Evolutionary conservation across 228 moss, liverwort and hornwort species (phyloP).

Genomic region (Sphagnum fallax): DNA sequence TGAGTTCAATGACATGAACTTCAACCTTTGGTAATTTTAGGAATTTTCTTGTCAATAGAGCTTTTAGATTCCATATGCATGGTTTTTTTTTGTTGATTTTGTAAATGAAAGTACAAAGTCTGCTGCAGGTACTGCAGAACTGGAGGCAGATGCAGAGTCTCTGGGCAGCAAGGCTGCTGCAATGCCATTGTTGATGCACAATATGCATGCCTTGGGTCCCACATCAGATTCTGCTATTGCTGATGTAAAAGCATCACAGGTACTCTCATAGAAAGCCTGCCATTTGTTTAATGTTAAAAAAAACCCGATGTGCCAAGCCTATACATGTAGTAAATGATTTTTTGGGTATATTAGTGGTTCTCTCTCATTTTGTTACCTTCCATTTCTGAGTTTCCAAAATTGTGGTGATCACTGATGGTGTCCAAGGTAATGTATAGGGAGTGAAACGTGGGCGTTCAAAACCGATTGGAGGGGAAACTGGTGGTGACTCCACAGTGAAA

Average conservation of each 20-base stretch:
- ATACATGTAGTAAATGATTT: no score
- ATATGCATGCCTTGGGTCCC: slow-evolving; percentile 32
- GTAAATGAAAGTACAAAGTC: no score
- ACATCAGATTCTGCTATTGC: slow-evolving; percentile 39
- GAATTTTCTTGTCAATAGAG: no score
- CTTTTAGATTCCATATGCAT: no score
- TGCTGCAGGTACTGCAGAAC: slow-evolving; percentile 47
- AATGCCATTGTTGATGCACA: slow-evolving; percentile 31
- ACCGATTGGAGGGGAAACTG: slow-evolving; percentile 31
- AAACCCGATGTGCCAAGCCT: no score
- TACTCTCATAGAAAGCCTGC: background rate
- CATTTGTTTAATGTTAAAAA: background rate
- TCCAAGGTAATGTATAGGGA: slow-evolving; percentile 37
- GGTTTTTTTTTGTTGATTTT: no score
- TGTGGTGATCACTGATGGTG: no score
- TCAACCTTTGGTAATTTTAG: no score
- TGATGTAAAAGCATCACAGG: slow-evolving; percentile 39
- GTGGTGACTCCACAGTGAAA: slow-evolving; percentile 66
- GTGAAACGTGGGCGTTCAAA: slow-evolving; percentile 68
- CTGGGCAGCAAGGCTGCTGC: slow-evolving; percentile 65
- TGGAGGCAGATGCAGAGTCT: slow-evolving; percentile 92
- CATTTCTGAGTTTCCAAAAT: no score
- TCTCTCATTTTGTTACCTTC: no score
- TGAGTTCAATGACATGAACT: background rate
- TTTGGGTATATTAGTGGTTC: background rate